Percentiles rank a stretch among this genome's conserved stretches.
These are phyloP conservation scores for Parastagonospora nodorum DNA, from an alignment of 2,329 filamentous ascomycete genomes.

Conservation along the genomic window DNA sequence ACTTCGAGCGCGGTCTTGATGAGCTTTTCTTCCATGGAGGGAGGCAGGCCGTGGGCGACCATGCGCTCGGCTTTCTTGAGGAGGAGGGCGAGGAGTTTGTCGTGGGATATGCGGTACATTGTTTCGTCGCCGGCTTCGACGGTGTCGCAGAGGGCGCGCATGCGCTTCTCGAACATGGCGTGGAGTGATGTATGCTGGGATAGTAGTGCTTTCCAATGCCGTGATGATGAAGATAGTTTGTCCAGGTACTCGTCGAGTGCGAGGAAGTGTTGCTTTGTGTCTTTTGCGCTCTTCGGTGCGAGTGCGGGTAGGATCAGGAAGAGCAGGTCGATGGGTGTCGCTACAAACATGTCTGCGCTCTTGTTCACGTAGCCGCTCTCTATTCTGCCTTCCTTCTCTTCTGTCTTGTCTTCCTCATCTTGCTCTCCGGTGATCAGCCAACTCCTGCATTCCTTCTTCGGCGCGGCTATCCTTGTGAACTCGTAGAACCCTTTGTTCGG, in stretches of 20 bases:
- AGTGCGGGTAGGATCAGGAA: constrained; percentile 83
- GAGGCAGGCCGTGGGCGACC: constrained; percentile 68
- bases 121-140: constrained; percentile 82
- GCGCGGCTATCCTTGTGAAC: constrained; percentile 62
- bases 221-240: constrained; percentile 58
- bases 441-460: constrained; percentile 58
- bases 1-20: constrained; percentile 76
- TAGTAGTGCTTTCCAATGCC: constrained; percentile 65
- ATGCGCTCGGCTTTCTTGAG: constrained; percentile 74
- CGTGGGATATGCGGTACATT: constrained; percentile 80
- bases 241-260: constrained; percentile 75
- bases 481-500: constrained; percentile 64
- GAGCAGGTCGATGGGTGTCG: constrained; percentile 81
- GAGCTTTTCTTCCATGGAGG: constrained; percentile 84
- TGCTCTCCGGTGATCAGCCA: constrained; percentile 54
- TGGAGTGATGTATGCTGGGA: constrained; percentile 44
- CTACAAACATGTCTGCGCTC: constrained; percentile 76
- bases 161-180: constrained; percentile 64
- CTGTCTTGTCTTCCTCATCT: constrained; percentile 4
- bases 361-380: constrained; percentile 63
- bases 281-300: constrained; percentile 51
- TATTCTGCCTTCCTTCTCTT: constrained; percentile 12
- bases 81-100: constrained; percentile 70
- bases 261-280: constrained; percentile 68
- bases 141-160: constrained; percentile 76